Conservation (phyloP, 148 eudicot genomes). For the Drosera capensis region DNA sequence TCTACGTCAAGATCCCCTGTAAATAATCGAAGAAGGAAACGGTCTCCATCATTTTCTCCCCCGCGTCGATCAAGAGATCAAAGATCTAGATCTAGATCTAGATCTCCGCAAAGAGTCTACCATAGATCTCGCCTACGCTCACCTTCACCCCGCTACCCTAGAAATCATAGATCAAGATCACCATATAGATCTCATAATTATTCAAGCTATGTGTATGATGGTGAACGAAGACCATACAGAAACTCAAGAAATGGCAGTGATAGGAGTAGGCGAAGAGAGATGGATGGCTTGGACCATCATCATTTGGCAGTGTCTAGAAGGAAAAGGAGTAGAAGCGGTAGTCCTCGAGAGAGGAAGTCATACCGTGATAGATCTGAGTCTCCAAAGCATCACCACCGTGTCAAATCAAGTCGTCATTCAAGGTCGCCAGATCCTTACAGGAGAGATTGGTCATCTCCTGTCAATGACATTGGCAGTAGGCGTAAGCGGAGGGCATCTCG, state of each 20-base stretch:
- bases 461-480: slow-evolving; percentile 35
- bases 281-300: slow-evolving; percentile 35
- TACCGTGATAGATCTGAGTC: slow-evolving; percentile 44
- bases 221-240: slow-evolving; percentile 28
- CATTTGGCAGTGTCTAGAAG: slow-evolving; percentile 48
- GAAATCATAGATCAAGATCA: slow-evolving; percentile 60
- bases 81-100: slow-evolving; percentile 19
- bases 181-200: slow-evolving; percentile 61
- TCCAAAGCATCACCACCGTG: slow-evolving; percentile 31
- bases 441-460: slow-evolving; percentile 39
- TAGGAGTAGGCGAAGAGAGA: slow-evolving; percentile 43
- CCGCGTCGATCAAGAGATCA: slow-evolving; percentile 9
- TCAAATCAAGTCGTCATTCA: slow-evolving; percentile 37
- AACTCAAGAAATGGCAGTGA: slow-evolving; percentile 36
- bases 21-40: slow-evolving; percentile 19
- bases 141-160: slow-evolving; percentile 37
- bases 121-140: slow-evolving; percentile 30
- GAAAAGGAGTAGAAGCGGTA: slow-evolving; percentile 72
- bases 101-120: slow-evolving; percentile 19
- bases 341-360: too few relatives aligned
- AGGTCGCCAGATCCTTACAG: slow-evolving; percentile 49
- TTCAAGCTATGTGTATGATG: slow-evolving; percentile 49
- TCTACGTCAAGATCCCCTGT: slow-evolving; percentile 56
- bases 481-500: slow-evolving; percentile 40
- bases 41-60: slow-evolving; percentile 64